Base-by-base conservation (phyloP, 2,329 filamentous ascomycete species). In the Dendrostoma leiphaemia region DNA sequence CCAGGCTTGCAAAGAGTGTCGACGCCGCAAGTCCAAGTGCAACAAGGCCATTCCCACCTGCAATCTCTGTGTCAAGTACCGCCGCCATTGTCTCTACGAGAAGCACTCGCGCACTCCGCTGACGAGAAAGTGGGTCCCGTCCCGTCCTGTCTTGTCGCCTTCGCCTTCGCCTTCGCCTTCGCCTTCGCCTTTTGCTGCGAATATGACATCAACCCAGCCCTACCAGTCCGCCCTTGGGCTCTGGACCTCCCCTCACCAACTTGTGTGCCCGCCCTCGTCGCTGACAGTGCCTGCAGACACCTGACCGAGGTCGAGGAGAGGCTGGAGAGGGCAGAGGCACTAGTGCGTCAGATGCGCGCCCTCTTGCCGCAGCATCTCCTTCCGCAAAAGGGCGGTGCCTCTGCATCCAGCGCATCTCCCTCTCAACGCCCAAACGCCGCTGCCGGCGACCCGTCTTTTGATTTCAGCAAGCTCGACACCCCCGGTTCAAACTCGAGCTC, bases 21-120 rank as follows among this genome's bases (percentile, higher is more conserved):
- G 70, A 17, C 63, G 72, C 26, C 60, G 71, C 32, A 74, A 74
- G 60, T 68, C 71, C 12, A 66, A 70, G 41, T 74, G 72, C 58
- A 68, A 74, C 52, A 63, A 66, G 35, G 63, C 63, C 4, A 63
- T 73, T 28, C 72, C 72, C 10, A 70, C 64, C 3, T 74, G 72
- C 56, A 65, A 67, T 35, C 61, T 71, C 15, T 79, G 75, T 59
- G 61, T 69, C 45, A 72, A 71, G 53, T 74, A 76, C 59, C 67
- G 71, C 38, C 65, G 76, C 13, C 71, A 75, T 56, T 79, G 76
- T 56, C 64, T 77, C 6, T 79, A 79, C 53, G 76, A 79, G 59
- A 75, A 73, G 58, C 71, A 76, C 48, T 68, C 69, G n/a, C 68
- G 71, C 41, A 79, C 76, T 12, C 76, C 75, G 5, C 64, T 79